Base-by-base conservation (phyloP, 2,329 filamentous ascomycete species). In the Epichloe festucae region DNA sequence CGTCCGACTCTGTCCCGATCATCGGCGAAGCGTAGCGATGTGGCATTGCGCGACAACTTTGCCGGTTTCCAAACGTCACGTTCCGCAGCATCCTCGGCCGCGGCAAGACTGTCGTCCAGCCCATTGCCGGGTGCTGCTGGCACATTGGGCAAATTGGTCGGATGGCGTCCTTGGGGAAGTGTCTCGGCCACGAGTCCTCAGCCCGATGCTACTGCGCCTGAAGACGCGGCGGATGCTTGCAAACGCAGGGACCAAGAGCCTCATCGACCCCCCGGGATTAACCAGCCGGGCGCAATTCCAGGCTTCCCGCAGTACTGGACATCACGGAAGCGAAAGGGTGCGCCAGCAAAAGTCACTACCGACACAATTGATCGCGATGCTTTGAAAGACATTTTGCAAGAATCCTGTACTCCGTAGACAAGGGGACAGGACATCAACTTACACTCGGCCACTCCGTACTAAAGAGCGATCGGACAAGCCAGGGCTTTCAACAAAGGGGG, bases 251-350 rank as follows among this genome's bases (percentile, higher is more conserved):
- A 69, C 34, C 64, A 64, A 51, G 66, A 69, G 11, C 50, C 68
- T 36, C 71, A 70, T 43, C 74, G 87, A 43, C 68, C 4, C 85
- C 1, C 85, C 1, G 87, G 87, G 0, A 88, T 93, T 62, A 93
- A 93, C 60, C 87, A 91, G 62, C 75, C 79, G 1, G 87, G 87
- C 0, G 75, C 80, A 0, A 84, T 93, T 43, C 79, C 85, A 0
- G 87, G 87, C 0, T 85, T 91, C 56, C 73, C 79, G 27, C 73
- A 78, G 51, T 79, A 76, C 57, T 72, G 74, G 65, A 68, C 71
- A 2, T 67, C 71, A 1, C 70, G 67, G 61, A 77, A 68, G 65
- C 78, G 65, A 61, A 77, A 68, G 65, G 72, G 65, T 38, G 70
- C 78, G 1, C 76, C 79, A 2, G 73, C 75, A 38, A 76, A 75